These are phyloP conservation scores for Erucastrum elatum DNA, from an alignment of 345 rosid genomes.

Conservation along the genomic window DNA sequence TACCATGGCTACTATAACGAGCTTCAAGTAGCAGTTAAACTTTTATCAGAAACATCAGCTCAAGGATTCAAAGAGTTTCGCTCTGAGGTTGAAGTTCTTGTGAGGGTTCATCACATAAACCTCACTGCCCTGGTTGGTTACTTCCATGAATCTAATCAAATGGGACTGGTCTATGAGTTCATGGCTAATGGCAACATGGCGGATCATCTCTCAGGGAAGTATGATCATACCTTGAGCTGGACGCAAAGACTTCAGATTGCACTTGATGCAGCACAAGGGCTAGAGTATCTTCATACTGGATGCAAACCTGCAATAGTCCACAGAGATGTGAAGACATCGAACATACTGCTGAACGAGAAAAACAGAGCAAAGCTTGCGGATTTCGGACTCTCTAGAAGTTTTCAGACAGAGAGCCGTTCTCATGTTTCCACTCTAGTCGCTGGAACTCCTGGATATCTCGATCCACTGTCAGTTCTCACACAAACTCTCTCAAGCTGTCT, in stretches of 20 bases:
- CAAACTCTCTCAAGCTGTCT: not conserved
- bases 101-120: conserved; percentile 37
- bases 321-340: conserved; percentile 42
- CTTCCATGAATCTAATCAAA: conserved; percentile 27
- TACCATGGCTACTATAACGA: conserved; percentile 46
- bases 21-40: conserved; percentile 51
- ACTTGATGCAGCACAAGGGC: conserved; percentile 44
- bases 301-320: conserved; percentile 40
- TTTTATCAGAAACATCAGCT: conserved; percentile 49
- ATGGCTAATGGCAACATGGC: conserved; percentile 40
- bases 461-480: conserved; percentile 24
- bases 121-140: conserved; percentile 44
- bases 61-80: conserved; percentile 54
- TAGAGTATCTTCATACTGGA: conserved; percentile 42
- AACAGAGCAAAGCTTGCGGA: conserved; percentile 45
- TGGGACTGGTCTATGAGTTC: conserved; percentile 38
- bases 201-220: conserved; percentile 33
- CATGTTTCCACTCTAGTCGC: conserved; percentile 27
- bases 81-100: conserved; percentile 51
- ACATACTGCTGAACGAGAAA: conserved; percentile 42
- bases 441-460: conserved; percentile 40
- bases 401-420: conserved; percentile 34
- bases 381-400: conserved; percentile 38
- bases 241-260: conserved; percentile 28
- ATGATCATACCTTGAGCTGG: conserved; percentile 17